Evolutionary conservation across 2,329 filamentous ascomycete genomes (phyloP).

Genomic region (Colletotrichum sp.): DNA sequence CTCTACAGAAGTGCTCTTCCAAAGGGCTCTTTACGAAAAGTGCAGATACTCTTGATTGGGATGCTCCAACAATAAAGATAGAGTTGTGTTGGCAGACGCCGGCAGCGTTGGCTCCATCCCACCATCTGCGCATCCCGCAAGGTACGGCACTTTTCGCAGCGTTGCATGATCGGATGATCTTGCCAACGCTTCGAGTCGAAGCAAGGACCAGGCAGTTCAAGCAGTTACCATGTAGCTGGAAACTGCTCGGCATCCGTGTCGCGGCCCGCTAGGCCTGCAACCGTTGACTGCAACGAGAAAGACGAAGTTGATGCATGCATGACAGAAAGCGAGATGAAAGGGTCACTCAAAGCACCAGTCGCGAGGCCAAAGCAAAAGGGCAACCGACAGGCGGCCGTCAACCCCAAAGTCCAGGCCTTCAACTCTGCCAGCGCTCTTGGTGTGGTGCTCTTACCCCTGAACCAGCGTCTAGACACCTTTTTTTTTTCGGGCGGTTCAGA

Average conservation of each 20-base stretch:
- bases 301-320: slow-evolving; percentile 9
- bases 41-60: not conserved
- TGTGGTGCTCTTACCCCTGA: not conserved
- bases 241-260: slow-evolving; percentile 12
- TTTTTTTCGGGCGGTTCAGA: not conserved
- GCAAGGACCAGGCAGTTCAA: not conserved
- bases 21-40: not conserved
- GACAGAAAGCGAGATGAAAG: slow-evolving; percentile 19
- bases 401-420: not conserved
- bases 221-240: slow-evolving; percentile 19
- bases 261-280: slow-evolving; percentile 8
- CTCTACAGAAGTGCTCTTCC: not conserved
- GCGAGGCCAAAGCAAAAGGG: not conserved
- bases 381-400: not conserved
- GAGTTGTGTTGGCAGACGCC: not conserved
- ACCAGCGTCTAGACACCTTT: not conserved
- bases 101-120: not conserved
- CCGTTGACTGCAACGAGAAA: not conserved
- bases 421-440: not conserved
- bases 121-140: not conserved
- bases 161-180: slow-evolving; percentile 19
- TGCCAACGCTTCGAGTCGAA: not conserved
- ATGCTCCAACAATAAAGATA: not conserved
- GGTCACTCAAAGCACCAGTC: not conserved
- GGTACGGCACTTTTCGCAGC: not conserved